These are phyloP conservation scores for Fusarium palustre DNA, from an alignment of 2,329 filamentous ascomycete genomes.

Conservation along the genomic window DNA sequence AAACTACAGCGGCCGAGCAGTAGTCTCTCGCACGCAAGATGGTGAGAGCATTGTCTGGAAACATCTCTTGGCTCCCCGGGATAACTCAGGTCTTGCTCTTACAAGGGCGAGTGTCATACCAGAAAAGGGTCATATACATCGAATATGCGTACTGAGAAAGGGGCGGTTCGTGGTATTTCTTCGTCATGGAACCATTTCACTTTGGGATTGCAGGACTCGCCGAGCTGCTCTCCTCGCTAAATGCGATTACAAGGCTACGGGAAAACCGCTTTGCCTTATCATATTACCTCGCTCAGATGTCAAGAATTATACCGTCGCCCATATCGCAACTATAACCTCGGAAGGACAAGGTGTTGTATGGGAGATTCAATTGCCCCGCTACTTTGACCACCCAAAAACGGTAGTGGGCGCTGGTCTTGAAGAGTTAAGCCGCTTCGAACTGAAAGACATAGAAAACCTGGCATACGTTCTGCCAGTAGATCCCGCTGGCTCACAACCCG, in stretches of 20 bases:
- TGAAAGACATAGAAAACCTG: constrained; percentile 69
- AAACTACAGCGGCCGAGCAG: constrained; percentile 81
- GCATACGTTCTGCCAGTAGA: constrained; percentile 84
- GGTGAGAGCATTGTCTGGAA: constrained; percentile 88
- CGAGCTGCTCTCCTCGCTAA: constrained; percentile 66
- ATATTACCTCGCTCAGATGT: constrained; percentile 74
- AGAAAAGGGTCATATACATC: constrained; percentile 78
- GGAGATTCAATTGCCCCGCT: constrained; percentile 74
- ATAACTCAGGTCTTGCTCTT: constrained; percentile 61
- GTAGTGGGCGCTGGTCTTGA: constrained; percentile 55
- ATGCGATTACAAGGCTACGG: constrained; percentile 66
- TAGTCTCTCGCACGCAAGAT: constrained; percentile 82
- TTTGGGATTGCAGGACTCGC: constrained; percentile 81
- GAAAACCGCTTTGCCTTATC: constrained; percentile 83
- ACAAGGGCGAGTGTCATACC: constrained; percentile 75
- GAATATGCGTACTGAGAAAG: constrained; percentile 81
- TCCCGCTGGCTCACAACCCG: constrained; percentile 79
- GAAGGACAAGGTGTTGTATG: constrained; percentile 84
- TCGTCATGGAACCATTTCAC: constrained; percentile 74
- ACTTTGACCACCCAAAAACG: constrained; percentile 48
- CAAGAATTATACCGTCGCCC: constrained; percentile 67
- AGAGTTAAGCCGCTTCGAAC: constrained; percentile 78
- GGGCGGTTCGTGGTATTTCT: constrained; percentile 86
- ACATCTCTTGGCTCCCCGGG: constrained; percentile 62
- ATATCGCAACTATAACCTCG: constrained; percentile 86